Evolutionary conservation across 331 rosid genomes (phyloP).

Genomic region (Quercus phellos): DNA sequence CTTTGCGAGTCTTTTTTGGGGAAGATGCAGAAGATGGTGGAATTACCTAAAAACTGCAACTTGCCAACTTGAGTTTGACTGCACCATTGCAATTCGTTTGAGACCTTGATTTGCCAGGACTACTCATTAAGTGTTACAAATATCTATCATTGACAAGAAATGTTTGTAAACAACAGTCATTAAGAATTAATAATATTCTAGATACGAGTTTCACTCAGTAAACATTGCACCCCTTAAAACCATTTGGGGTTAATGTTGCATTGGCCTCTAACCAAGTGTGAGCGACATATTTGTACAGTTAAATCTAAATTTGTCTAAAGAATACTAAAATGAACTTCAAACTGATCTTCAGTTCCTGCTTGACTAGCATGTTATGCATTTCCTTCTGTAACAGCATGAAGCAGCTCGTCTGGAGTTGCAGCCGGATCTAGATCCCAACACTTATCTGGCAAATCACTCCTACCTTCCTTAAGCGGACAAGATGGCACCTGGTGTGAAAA

Average conservation of each 20-base stretch:
- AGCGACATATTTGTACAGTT: slow-evolving; percentile 74
- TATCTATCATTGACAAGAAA: slow-evolving; percentile 19
- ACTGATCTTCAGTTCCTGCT: slow-evolving; percentile 26
- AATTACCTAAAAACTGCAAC: not conserved
- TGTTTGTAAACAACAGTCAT: slow-evolving; percentile 39
- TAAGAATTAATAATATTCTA: slow-evolving; percentile 33
- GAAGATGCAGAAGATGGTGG: not conserved
- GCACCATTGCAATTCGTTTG: not conserved
- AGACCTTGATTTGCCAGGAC: slow-evolving; percentile 29
- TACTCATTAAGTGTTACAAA: slow-evolving; percentile 29
- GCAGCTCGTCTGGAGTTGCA: slow-evolving; percentile 96
- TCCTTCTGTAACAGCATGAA: slow-evolving; percentile 55
- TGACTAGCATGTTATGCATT: slow-evolving; percentile 33
- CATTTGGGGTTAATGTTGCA: slow-evolving; percentile 48
- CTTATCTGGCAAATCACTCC: slow-evolving; percentile 53
- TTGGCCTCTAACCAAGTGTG: slow-evolving; percentile 60
- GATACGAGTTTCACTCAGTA: slow-evolving; percentile 41
- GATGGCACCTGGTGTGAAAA: slow-evolving; percentile 98
- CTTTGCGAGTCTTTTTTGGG: not conserved
- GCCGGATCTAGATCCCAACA: slow-evolving; percentile 99
- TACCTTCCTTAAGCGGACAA: slow-evolving; percentile 62
- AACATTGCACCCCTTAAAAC: slow-evolving; percentile 53
- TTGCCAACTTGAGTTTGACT: too few relatives aligned
- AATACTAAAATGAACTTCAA: slow-evolving; percentile 43
- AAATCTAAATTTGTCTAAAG: slow-evolving; percentile 57